Evolutionary conservation across 169 alveolate species (phyloP).

Genomic region (Babesia bovis): DNA sequence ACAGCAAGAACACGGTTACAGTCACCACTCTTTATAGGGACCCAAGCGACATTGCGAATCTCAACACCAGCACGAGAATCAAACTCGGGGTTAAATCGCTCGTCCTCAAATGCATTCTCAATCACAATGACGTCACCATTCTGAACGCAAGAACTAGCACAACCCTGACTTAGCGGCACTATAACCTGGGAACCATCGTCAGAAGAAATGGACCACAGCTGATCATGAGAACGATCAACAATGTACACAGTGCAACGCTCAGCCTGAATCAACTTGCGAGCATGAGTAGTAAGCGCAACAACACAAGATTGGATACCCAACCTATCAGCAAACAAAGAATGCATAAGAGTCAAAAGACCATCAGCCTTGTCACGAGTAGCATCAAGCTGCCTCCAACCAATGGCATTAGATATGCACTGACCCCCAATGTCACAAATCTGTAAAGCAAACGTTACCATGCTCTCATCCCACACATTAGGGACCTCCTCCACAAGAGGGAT

Average conservation of each 20-base stretch:
- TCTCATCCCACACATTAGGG: slow-evolving; percentile 22
- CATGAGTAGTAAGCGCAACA: slow-evolving; percentile 67
- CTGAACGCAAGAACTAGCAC: slow-evolving; percentile 43
- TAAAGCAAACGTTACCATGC: slow-evolving; percentile 29
- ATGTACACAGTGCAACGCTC: slow-evolving; percentile 67
- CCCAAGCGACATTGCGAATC: slow-evolving; percentile 59
- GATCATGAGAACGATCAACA: slow-evolving; percentile 58
- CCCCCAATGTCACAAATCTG: slow-evolving; percentile 63
- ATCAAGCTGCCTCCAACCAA: slow-evolving; percentile 51
- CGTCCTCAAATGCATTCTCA: slow-evolving; percentile 53
- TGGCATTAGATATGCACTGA: slow-evolving; percentile 44
- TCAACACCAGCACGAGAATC: slow-evolving; percentile 52
- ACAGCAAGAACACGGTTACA: slow-evolving; percentile 61
- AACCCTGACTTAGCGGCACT: slow-evolving; percentile 44
- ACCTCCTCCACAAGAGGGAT: neutral
- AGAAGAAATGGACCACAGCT: slow-evolving; percentile 67
- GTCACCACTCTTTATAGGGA: slow-evolving; percentile 62
- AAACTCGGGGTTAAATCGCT: slow-evolving; percentile 22
- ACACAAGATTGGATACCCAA: slow-evolving; percentile 67
- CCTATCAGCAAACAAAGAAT: slow-evolving; percentile 61
- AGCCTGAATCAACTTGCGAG: slow-evolving; percentile 62
- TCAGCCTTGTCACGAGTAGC: slow-evolving; percentile 53
- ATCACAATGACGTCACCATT: slow-evolving; percentile 48
- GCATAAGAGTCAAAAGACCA: slow-evolving; percentile 66
- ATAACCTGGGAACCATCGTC: slow-evolving; percentile 62